Percentiles rank a stretch among this genome's conserved stretches.
phyloP scores from a whole-genome alignment of 1,284 basidiomycete genomes.

The Moesziomyces globuligerus region DNA sequence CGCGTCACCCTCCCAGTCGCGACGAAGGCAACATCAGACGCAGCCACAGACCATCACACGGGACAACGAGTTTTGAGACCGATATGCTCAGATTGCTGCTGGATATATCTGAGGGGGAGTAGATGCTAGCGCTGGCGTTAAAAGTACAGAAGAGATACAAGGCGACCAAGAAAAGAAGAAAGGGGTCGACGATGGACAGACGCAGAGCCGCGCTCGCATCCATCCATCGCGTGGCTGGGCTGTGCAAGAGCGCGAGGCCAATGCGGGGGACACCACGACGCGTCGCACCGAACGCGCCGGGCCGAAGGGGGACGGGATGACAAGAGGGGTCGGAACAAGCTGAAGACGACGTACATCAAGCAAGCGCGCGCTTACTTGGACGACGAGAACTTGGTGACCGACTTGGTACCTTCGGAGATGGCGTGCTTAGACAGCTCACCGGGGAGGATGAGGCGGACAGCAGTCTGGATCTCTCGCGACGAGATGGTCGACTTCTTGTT shows the following conservation, averaged over 20 bases:
- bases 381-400: constrained; percentile 72
- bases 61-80: constrained; percentile 30
- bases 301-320: constrained; percentile 13
- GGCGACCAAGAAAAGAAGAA: constrained; percentile 38
- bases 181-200: constrained; percentile 3
- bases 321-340: constrained; percentile 1
- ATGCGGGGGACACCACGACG: constrained; percentile 36
- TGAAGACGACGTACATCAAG: not conserved
- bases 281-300: constrained; percentile 40
- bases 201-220: not conserved
- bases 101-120: constrained; percentile 49
- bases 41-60: constrained; percentile 8
- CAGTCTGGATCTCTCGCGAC: constrained; percentile 68
- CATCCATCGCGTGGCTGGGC: not conserved
- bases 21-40: not conserved
- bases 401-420: constrained; percentile 83
- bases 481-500: constrained; percentile 68
- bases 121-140: constrained; percentile 55
- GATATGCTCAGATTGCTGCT: constrained; percentile 58
- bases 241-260: not conserved
- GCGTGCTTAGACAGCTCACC: constrained; percentile 83
- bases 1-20: no score
- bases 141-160: constrained; percentile 58
- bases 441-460: constrained; percentile 66
- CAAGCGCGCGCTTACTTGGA: constrained; percentile 44